These are phyloP conservation scores for Ephemerocybe angulata DNA, from an alignment of 768 basidiomycete genomes.

Conservation along the genomic window DNA sequence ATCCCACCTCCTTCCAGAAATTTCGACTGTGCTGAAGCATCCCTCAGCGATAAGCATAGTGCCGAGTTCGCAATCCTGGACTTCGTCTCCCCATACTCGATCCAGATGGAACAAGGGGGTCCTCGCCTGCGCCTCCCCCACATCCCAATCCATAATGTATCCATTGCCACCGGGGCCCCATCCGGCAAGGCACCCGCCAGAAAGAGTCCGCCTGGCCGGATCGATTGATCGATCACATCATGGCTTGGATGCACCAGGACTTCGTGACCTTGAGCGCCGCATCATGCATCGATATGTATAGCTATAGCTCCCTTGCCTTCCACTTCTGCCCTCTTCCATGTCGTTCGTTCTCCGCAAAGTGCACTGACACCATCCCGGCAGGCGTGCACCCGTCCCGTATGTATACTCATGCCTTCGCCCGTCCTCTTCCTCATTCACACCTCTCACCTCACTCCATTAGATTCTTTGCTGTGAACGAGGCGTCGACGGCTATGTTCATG, in stretches of 20 bases:
- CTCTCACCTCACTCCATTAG: not conserved
- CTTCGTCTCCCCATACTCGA: too few relatives aligned
- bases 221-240: slow-evolving; percentile 14
- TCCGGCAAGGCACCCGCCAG: slow-evolving; percentile 6
- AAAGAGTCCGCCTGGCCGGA: slow-evolving; percentile 2
- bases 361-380: slow-evolving; percentile 5
- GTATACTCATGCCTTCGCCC: not conserved
- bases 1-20: too few relatives aligned
- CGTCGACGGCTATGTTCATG: slow-evolving; percentile 1
- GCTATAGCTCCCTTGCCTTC: not conserved
- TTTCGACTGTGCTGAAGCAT: too few relatives aligned
- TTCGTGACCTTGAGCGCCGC: slow-evolving; percentile 10
- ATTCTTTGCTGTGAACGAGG: not conserved
- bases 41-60: too few relatives aligned
- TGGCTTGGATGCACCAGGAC: slow-evolving; percentile 7
- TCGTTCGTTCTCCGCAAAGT: slow-evolving; percentile 9
- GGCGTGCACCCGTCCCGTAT: not conserved
- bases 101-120: too few relatives aligned
- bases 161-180: not conserved
- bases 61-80: too few relatives aligned
- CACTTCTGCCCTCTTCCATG: slow-evolving; percentile 11
- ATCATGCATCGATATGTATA: slow-evolving; percentile 11
- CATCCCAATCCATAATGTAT: not conserved
- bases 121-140: not conserved
- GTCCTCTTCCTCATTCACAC: not conserved